Conservation (phyloP, 2,329 filamentous ascomycete genomes). For the Aureobasidium leucospermi region DNA sequence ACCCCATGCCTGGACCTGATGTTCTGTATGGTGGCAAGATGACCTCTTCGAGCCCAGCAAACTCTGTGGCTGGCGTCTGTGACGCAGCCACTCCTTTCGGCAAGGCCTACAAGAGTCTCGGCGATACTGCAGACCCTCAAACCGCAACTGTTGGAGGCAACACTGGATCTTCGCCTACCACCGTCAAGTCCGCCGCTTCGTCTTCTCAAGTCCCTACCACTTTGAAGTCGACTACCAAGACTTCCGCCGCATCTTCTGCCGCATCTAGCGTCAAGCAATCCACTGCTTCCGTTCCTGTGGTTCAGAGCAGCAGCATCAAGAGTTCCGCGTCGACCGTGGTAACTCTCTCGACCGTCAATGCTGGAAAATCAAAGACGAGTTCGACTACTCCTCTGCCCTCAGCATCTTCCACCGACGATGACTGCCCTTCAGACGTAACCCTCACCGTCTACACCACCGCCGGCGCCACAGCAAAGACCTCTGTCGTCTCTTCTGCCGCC, state of each 20-base stretch:
- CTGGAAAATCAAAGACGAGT: background rate
- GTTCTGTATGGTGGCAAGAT: slow-evolving; percentile 33
- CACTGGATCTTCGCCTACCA: background rate
- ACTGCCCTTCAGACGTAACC: slow-evolving; percentile 8
- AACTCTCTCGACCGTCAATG: background rate
- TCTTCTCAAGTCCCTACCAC: slow-evolving; percentile 1
- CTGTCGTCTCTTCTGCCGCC: background rate
- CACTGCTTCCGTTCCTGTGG: background rate
- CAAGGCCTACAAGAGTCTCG: slow-evolving; percentile 20
- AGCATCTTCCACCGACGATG: background rate
- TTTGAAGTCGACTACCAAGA: background rate
- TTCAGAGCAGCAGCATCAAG: background rate
- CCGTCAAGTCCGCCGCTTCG: slow-evolving; percentile 8
- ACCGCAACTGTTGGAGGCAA: background rate
- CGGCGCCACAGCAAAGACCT: background rate
- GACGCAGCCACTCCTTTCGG: slow-evolving; percentile 25
- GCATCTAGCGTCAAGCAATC: background rate
- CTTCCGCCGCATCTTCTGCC: background rate
- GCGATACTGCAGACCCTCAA: background rate
- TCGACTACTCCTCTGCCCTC: slow-evolving; percentile 7
- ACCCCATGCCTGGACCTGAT: slow-evolving; percentile 34
- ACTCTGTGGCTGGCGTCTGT: slow-evolving; percentile 22
- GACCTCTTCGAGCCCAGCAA: slow-evolving; percentile 22
- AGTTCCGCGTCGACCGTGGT: slow-evolving; percentile 1
- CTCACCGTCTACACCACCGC: slow-evolving; percentile 14